These are phyloP conservation scores for Globisporangium cylindrosporum DNA, from an alignment of 352 stramenopile genomes.

Conservation along the genomic window DNA sequence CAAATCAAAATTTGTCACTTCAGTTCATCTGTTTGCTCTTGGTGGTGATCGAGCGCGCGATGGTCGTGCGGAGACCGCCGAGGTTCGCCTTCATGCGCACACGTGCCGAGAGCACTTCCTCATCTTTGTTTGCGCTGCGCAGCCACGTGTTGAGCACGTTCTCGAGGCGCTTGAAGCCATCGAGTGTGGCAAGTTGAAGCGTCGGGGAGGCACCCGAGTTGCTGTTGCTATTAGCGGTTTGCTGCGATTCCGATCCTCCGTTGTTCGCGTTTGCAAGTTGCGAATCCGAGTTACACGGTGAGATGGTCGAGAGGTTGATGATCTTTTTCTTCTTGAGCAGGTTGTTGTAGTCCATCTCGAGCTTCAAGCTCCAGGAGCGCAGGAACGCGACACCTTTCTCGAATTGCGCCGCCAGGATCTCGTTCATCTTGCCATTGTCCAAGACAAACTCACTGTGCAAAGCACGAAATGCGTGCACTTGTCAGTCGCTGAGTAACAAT, in stretches of 20 bases:
- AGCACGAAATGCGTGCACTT: not conserved
- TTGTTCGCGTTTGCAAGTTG: not conserved
- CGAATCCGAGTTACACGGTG: not conserved
- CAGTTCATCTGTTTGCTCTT: not conserved
- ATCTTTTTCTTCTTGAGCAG: not conserved
- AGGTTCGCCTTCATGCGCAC: conserved; percentile 17
- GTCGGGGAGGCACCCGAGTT: not conserved
- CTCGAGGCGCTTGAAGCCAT: conserved; percentile 21
- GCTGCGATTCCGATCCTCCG: not conserved
- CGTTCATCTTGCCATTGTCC: conserved; percentile 43
- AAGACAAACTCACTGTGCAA: conserved; percentile 34
- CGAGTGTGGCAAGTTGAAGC: conserved; percentile 9
- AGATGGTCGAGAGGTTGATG: not conserved
- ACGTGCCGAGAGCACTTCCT: conserved; percentile 12
- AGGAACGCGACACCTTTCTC: conserved; percentile 47
- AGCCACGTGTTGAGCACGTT: conserved; percentile 18
- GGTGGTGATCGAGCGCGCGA: conserved; percentile 18
- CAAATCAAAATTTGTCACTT: too few species aligned
- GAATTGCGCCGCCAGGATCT: conserved; percentile 37
- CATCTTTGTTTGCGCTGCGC: conserved; percentile 2
- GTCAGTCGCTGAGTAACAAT: not conserved
- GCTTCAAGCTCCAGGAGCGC: conserved; percentile 39
- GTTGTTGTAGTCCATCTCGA: conserved; percentile 55
- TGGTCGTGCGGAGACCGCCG: conserved; percentile 15
- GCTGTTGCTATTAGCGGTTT: not conserved